Evolutionary conservation across 2,329 filamentous ascomycete species (phyloP).

Genomic region (Pseudocercospora cruenta): DNA sequence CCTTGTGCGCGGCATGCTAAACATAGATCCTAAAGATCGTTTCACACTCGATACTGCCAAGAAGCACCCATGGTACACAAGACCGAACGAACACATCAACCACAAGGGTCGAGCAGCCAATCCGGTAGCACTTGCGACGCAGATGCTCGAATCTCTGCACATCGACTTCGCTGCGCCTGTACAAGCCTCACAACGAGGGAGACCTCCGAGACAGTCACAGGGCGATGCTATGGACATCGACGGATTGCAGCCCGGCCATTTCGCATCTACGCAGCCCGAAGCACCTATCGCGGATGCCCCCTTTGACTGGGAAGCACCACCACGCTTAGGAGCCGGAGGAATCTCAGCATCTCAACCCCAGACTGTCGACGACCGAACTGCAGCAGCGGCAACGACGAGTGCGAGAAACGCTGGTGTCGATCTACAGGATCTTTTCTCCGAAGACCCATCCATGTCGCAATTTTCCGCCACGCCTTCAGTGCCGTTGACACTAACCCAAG

Average conservation of each 20-base stretch:
- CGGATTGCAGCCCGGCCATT: constrained; percentile 40
- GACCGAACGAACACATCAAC: constrained; percentile 75
- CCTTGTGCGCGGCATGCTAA: constrained; percentile 90
- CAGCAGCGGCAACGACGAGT: constrained; percentile 26
- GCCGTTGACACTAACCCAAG: constrained; percentile 83
- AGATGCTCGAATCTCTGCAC: constrained; percentile 87
- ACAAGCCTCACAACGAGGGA: constrained; percentile 51
- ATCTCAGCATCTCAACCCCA: constrained; percentile 46
- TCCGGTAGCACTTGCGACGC: constrained; percentile 82
- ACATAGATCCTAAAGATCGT: constrained; percentile 70
- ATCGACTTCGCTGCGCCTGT: constrained; percentile 81
- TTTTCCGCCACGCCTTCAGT: constrained; percentile 80
- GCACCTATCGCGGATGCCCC: constrained; percentile 69
- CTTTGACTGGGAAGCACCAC: constrained; percentile 86
- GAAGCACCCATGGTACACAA: constrained; percentile 92
- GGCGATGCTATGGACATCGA: constrained; percentile 71
- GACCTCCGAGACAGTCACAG: constrained; percentile 39
- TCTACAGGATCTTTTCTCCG: constrained; percentile 68
- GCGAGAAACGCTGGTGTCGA: constrained; percentile 1
- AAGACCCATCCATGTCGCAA: constrained; percentile 83
- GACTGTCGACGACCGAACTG: constrained; percentile 36
- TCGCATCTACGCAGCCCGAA: constrained; percentile 86
- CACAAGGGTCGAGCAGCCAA: constrained; percentile 75
- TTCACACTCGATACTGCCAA: constrained; percentile 87
- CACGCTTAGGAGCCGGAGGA: constrained; percentile 54